These are phyloP conservation scores for Fraxinus platypoda DNA, from an alignment of 305 asterid species.

Conservation along the genomic window DNA sequence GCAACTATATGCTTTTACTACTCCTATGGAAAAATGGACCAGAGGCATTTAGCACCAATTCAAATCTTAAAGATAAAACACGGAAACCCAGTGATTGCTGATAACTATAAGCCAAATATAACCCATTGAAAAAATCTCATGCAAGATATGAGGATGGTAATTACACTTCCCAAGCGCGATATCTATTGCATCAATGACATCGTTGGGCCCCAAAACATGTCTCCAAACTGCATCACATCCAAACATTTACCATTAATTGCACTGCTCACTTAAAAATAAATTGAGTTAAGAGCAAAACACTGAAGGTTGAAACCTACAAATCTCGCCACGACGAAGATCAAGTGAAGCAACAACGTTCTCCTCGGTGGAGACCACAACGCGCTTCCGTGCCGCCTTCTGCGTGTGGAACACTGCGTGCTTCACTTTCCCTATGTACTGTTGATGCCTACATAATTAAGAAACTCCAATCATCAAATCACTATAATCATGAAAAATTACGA, in stretches of 20 bases:
- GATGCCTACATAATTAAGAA: slow-evolving; percentile 60
- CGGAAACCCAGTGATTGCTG: not conserved
- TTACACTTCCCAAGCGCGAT: slow-evolving; percentile 90
- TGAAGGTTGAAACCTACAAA: slow-evolving; percentile 49
- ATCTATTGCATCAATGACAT: slow-evolving; percentile 66
- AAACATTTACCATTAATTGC: slow-evolving; percentile 12
- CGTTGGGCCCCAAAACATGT: slow-evolving; percentile 82
- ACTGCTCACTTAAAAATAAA: not conserved
- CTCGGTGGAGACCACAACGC: slow-evolving; percentile 88
- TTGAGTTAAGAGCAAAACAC: slow-evolving; percentile 1
- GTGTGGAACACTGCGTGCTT: slow-evolving; percentile 96
- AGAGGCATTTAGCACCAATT: not conserved
- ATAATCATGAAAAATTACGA: not conserved
- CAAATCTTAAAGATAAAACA: not conserved
- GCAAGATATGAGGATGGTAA: not conserved
- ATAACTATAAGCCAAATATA: not conserved
- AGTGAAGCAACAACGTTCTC: slow-evolving; percentile 92
- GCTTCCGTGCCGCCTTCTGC: slow-evolving; percentile 89
- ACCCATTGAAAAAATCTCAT: not conserved
- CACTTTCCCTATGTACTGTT: slow-evolving; percentile 92
- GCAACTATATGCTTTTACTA: not conserved
- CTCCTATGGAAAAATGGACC: not conserved
- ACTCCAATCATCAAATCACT: slow-evolving; percentile 28
- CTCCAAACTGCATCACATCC: slow-evolving; percentile 80
- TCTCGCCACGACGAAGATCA: slow-evolving; percentile 97